Evolutionary conservation across 2,329 filamentous ascomycete genomes (phyloP).

Genomic region (Sclerotinia spermophila): DNA sequence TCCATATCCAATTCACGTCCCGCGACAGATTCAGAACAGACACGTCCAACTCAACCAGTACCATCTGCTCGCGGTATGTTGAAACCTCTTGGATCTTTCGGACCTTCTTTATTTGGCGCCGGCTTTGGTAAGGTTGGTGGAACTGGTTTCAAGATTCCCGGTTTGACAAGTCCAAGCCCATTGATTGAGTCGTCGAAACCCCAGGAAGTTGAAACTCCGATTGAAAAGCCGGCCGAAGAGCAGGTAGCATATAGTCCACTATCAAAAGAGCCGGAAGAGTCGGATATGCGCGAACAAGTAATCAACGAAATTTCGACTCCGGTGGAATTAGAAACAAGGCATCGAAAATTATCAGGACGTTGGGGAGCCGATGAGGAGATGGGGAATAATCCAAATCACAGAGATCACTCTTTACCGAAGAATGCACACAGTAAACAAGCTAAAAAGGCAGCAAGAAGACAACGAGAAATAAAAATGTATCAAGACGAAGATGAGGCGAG

Average conservation of each 20-base stretch:
- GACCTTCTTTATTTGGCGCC: neutral
- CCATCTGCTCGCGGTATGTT: neutral
- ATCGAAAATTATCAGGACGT: constrained; percentile 14
- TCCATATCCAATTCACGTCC: neutral
- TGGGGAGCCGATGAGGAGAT: constrained; percentile 10
- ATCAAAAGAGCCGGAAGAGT: neutral
- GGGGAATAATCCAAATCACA: neutral
- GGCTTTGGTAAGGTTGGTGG: neutral
- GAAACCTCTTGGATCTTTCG: neutral
- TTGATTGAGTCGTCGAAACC: neutral
- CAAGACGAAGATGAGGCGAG: constrained; percentile 36
- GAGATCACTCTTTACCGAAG: constrained; percentile 16
- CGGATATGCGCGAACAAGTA: neutral
- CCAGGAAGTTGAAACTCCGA: neutral
- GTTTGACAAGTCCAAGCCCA: neutral
- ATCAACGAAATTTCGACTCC: neutral
- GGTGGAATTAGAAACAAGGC: neutral
- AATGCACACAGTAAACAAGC: constrained; percentile 29
- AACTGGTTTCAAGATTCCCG: constrained; percentile 4
- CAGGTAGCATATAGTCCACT: neutral
- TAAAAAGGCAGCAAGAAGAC: constrained; percentile 34
- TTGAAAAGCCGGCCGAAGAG: neutral
- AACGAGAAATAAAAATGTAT: constrained; percentile 27
- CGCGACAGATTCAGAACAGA: neutral
- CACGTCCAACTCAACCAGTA: neutral